A percentile compares a stretch with the other conserved stretches of the same genome.
These are phyloP conservation scores for Polytolypa hystricis DNA, from an alignment of 2,329 filamentous ascomycete species.

Conservation along the genomic window DNA sequence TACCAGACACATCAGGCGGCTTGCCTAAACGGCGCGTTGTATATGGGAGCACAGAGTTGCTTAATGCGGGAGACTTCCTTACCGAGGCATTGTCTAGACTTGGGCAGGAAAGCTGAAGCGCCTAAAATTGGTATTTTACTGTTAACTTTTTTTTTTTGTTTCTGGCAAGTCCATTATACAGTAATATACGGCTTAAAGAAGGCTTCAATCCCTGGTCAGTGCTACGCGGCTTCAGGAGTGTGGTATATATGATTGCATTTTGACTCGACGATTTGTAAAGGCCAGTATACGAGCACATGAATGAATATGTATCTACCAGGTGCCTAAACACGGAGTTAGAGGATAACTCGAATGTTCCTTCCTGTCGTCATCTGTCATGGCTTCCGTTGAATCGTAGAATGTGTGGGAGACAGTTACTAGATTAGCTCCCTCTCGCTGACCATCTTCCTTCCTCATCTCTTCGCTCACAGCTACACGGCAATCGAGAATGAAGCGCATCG, in stretches of 20 bases:
- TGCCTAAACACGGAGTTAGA: too few relatives aligned
- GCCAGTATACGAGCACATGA: not conserved
- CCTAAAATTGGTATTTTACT: not conserved
- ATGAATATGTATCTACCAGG: too few relatives aligned
- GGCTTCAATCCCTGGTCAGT: not conserved
- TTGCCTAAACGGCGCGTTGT: constrained; percentile 69
- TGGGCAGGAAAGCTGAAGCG: constrained; percentile 43
- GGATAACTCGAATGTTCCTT: too few relatives aligned
- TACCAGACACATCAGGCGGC: constrained; percentile 22
- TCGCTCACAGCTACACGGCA: too few relatives aligned
- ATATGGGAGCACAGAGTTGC: constrained; percentile 78
- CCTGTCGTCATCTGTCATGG: too few relatives aligned
- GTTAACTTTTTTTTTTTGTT: not conserved
- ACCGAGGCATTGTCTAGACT: constrained; percentile 45
- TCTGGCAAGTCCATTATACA: not conserved
- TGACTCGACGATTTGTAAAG: not conserved
- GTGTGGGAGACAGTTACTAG: too few relatives aligned
- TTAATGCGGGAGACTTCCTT: constrained; percentile 53
- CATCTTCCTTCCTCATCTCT: too few relatives aligned
- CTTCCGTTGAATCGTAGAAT: too few relatives aligned
- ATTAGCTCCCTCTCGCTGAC: too few relatives aligned
- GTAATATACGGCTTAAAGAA: too few relatives aligned
- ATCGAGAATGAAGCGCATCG: too few relatives aligned
- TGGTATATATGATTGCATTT: not conserved
- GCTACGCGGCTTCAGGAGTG: not conserved